Conservation (phyloP, 139 green algal genomes). For the Picochlorum sp. region DNA sequence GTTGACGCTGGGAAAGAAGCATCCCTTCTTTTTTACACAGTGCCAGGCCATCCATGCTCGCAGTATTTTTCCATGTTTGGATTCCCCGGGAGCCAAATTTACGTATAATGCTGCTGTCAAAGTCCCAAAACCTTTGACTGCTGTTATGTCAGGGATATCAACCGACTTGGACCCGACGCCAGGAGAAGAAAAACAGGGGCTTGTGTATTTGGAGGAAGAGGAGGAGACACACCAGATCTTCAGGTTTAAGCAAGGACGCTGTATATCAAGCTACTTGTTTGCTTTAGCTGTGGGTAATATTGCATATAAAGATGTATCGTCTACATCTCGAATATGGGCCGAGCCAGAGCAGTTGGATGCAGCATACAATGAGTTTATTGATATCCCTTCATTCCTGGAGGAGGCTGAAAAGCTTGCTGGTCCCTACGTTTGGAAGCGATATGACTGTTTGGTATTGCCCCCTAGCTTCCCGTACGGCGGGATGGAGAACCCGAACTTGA, state of each 20-base stretch:
- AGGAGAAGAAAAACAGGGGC: background rate
- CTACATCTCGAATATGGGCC: slow-evolving; percentile 46
- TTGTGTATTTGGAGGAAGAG: background rate
- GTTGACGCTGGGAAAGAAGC: slow-evolving; percentile 69
- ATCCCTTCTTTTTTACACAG: slow-evolving; percentile 87
- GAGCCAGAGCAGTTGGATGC: slow-evolving; percentile 80
- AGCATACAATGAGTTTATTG: slow-evolving; percentile 77
- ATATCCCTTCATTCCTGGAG: slow-evolving; percentile 70
- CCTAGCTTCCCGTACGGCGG: slow-evolving; percentile 77
- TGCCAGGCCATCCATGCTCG: slow-evolving; percentile 93
- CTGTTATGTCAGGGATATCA: slow-evolving; percentile 72
- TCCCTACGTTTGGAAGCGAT: slow-evolving; percentile 82
- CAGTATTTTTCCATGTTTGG: slow-evolving; percentile 83
- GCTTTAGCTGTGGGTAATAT: slow-evolving; percentile 82
- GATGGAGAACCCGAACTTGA: slow-evolving; percentile 73
- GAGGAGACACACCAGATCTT: background rate
- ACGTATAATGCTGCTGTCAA: slow-evolving; percentile 63
- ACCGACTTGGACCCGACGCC: slow-evolving; percentile 17
- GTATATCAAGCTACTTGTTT: slow-evolving; percentile 87
- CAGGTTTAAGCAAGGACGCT: slow-evolving; percentile 33
- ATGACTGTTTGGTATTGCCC: slow-evolving; percentile 90
- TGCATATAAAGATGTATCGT: slow-evolving; percentile 40
- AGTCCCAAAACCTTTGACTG: slow-evolving; percentile 53
- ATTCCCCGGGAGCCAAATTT: slow-evolving; percentile 76
- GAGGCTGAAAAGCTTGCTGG: slow-evolving; percentile 72